These are phyloP conservation scores for Micractinium sp. DNA, from an alignment of 139 green algal genomes.

Conservation along the genomic window DNA sequence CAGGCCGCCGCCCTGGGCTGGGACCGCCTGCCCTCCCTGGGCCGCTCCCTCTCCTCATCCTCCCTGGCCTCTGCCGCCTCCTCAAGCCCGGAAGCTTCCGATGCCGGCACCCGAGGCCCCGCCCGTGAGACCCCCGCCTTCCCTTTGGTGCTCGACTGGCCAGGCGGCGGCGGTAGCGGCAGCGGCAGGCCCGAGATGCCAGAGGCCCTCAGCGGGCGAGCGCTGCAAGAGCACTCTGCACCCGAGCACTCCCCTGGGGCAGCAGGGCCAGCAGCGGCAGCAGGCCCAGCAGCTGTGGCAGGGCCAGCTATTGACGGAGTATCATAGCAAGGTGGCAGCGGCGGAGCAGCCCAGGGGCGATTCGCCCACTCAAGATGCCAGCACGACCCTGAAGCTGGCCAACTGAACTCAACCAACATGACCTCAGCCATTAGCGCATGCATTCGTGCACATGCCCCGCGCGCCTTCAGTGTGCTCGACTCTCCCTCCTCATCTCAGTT, in stretches of 20 bases:
- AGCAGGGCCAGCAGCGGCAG: no score
- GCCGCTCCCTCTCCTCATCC: neutral
- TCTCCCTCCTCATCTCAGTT: no score
- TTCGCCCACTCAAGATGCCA: no score
- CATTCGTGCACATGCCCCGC: no score
- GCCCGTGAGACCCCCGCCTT: neutral
- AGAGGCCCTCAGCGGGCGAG: neutral
- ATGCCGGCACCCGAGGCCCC: neutral
- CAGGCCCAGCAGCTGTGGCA: no score
- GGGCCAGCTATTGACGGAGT: no score
- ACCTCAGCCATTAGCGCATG: no score
- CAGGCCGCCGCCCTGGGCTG: constrained; percentile 18
- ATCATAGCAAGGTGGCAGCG: no score
- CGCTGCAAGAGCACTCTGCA: neutral
- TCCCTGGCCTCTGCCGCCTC: neutral
- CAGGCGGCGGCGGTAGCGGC: neutral
- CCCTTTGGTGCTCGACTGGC: constrained; percentile 12
- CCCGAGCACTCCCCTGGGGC: neutral
- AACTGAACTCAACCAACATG: no score
- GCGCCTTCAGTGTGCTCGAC: no score
- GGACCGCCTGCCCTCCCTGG: neutral
- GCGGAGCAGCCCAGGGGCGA: no score
- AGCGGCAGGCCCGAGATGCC: neutral
- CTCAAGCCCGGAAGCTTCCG: neutral
- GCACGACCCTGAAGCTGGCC: no score